Evolutionary conservation across 345 rosid species (phyloP), one percentile per base, ranked within the genome.

Genomic region (Gossypium arboreum): DNA sequence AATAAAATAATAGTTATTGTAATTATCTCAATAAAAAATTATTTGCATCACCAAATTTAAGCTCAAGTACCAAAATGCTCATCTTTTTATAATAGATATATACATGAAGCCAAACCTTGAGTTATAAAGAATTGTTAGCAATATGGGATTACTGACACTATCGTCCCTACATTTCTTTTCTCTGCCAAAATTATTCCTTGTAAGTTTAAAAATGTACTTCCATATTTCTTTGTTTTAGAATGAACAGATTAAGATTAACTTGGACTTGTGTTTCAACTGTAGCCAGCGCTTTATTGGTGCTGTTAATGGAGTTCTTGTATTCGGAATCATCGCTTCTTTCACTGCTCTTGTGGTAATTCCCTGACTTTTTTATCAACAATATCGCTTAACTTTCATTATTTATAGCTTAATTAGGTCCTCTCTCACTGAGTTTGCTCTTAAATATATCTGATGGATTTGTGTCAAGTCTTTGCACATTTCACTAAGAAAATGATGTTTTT

Each of bases 221-320:
- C 34, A 29, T 52, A 2, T 16, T 18, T 6, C 57, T 52, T 44
- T 59, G 24, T 73, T 27, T 54, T 27, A 34, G 47, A 27, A 29
- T 58, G 68, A 29, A 73, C 39, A 15, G 55, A 50, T 54, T 74
- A 61, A 68, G 56, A 51, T 69, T 73, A 72, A 81, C 22, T 43
- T 63, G 48, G 54, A 16, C 29, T 51, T 71, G 27, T 69, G 48
- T 78, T 57, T 27, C n/a, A 65, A 73, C 81, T 86, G 85, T 76
- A 94, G 98, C 80, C 97, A 94, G 84, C 88, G 98, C 52, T 79
- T 92, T 71, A 90, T 94, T 41, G 97, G 98, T 77, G 90, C 93
- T 6, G 83, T 90, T 70, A 94, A 92, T 55, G 98, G 98, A 73
- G 84, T 78, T 84, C 88, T 92, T 47, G 89, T 92, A 24, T 29